Percentiles rank a stretch among this genome's conserved stretches.
Evolutionary conservation across 108 stramenopile genomes (phyloP).

Genomic region (Poteriospumella lacustris): DNA sequence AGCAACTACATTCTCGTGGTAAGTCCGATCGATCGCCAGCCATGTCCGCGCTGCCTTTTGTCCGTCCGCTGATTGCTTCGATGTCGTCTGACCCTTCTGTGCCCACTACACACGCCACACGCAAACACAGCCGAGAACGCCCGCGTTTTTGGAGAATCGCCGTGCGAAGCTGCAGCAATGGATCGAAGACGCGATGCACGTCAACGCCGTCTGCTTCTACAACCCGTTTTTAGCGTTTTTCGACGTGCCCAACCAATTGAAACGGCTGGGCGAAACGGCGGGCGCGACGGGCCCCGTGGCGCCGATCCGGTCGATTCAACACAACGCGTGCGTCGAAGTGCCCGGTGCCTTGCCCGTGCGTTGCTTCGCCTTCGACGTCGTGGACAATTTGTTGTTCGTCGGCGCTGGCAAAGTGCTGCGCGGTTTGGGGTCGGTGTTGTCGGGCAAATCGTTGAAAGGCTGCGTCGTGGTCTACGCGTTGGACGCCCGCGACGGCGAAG

Average conservation of each 20-base stretch:
- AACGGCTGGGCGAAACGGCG: too few relatives aligned
- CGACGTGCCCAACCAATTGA: not conserved
- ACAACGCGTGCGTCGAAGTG: too few relatives aligned
- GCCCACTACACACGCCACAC: not conserved
- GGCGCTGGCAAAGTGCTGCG: too few relatives aligned
- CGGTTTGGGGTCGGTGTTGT: too few relatives aligned
- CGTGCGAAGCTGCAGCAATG: not conserved
- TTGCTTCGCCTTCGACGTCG: too few relatives aligned
- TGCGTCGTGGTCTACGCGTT: too few relatives aligned
- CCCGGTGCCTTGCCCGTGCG: too few relatives aligned
- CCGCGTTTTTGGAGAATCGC: constrained; percentile 5
- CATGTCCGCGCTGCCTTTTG: not conserved
- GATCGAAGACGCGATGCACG: not conserved
- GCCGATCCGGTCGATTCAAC: too few relatives aligned
- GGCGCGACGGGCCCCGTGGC: too few relatives aligned
- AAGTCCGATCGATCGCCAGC: not conserved
- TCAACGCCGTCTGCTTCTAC: not conserved
- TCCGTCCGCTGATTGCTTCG: not conserved
- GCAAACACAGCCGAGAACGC: not conserved
- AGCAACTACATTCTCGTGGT: not conserved
- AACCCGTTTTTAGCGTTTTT: not conserved
- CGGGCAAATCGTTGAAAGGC: too few relatives aligned
- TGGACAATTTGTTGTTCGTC: too few relatives aligned
- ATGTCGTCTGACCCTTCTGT: not conserved
- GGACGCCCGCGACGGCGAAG: too few relatives aligned